Base-by-base conservation (phyloP, 192 early-diverging fungal genomes). In the Entomortierella parvispora region DNA sequence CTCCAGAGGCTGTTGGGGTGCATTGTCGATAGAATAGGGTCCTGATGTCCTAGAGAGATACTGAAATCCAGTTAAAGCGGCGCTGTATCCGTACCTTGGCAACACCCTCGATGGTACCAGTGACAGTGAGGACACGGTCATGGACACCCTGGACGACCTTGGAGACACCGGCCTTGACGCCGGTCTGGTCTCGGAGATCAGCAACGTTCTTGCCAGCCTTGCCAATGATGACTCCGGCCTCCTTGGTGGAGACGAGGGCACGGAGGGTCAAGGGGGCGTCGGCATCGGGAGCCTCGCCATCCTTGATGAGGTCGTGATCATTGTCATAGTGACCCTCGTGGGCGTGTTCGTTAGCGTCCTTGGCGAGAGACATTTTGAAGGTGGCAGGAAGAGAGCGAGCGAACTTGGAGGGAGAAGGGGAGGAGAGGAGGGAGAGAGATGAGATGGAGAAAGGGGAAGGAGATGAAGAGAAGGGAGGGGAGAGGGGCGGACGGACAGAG, bases 241-340 rank as follows among this genome's bases (percentile, higher is more conserved):
- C 96, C 75, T 95, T 95, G 70, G 94, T 93, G 26, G 94, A 90
- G 40, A 98, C 92, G 12, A 98, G 83, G n/a, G 94, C 93, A 62
- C 96, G 91, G 80, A 98, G 87, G 28, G 92, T 90, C 32, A 96
- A 77, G 68, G 83, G 86, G 50, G 82, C 68, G 31, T 50, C 64
- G 28, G 68, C 60, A 64, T 76, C 61, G 57, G 56, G 65, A 37
- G 43, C 75, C 62, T 90, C 89, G 40, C 44, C 78, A 17, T 83
- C 77, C 60, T 76, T 78, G 43, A 45, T 28, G 33, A 18, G 32
- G 14, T 67, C 59, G 45, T 66, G 75, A 61, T 66, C 63, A 33
- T 61, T 37, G 28, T 79, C 63, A 42, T 59, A 61, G 43, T 71
- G 61, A 26, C 17, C 58, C 26, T 69, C 55, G 48, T 47, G 56